These are phyloP conservation scores for Candida freyschussii DNA, from an alignment of 1,139 yeast species.

Conservation along the genomic window DNA sequence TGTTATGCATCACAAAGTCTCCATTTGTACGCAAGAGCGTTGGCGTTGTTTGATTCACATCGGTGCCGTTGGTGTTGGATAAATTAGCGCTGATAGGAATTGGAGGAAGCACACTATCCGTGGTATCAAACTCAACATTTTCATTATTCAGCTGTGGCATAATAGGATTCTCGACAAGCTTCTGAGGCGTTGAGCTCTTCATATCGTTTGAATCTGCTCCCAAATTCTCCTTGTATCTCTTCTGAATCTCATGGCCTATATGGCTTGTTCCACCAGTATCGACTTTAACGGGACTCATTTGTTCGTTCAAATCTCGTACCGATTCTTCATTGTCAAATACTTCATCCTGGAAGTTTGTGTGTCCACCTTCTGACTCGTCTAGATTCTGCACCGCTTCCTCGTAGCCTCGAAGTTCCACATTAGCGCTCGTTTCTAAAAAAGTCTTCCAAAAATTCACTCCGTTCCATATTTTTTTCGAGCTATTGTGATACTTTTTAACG, in stretches of 20 bases:
- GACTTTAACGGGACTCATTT: slow-evolving; percentile 24
- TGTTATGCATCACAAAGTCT: slow-evolving; percentile 23
- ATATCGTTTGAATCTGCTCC: slow-evolving; percentile 1
- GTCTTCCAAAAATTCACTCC: slow-evolving; percentile 69
- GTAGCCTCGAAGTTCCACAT: slow-evolving; percentile 55
- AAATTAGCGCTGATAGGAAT: slow-evolving; percentile 21
- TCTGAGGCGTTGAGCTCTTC: slow-evolving; percentile 6
- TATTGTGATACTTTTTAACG: slow-evolving; percentile 51
- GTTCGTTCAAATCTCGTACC: slow-evolving; percentile 21
- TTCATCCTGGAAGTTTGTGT: neutral
- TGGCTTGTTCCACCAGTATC: slow-evolving; percentile 13
- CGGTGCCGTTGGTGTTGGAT: slow-evolving; percentile 24
- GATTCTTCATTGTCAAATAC: slow-evolving; percentile 2
- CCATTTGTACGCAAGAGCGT: slow-evolving; percentile 27
- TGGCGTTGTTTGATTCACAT: slow-evolving; percentile 24
- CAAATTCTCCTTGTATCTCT: slow-evolving; percentile 14
- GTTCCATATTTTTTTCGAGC: slow-evolving; percentile 53
- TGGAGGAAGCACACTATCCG: slow-evolving; percentile 25
- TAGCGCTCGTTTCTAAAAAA: slow-evolving; percentile 72
- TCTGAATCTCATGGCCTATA: slow-evolving; percentile 15
- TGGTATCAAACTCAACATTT: slow-evolving; percentile 22
- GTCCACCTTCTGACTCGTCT: slow-evolving; percentile 3
- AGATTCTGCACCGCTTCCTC: slow-evolving; percentile 39
- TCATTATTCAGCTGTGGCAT: slow-evolving; percentile 21
- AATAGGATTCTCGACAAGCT: slow-evolving; percentile 20